Evolutionary conservation across 441 rosid species (phyloP).

Genomic region (Bruguiera hainesii): DNA sequence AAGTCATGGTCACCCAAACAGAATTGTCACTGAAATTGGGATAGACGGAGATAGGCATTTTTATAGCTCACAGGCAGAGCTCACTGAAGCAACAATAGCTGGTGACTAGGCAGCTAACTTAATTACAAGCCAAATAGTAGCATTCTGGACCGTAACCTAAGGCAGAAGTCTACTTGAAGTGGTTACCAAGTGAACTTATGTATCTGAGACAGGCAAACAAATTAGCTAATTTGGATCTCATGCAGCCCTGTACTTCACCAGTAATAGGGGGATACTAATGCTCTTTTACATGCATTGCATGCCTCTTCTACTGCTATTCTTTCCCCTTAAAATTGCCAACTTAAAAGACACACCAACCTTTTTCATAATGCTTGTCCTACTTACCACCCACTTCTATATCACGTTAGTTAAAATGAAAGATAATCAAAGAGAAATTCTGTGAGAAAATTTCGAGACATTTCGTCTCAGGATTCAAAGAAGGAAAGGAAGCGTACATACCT

Average conservation of each 20-base stretch:
- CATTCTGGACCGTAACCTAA: not conserved
- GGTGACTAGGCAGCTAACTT: not conserved
- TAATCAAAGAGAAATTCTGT: not conserved
- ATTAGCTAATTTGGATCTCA: not conserved
- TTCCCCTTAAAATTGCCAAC: not conserved
- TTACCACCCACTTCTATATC: not conserved
- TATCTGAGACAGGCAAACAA: not conserved
- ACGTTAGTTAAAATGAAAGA: not conserved
- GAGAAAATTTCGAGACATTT: not conserved
- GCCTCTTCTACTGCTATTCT: not conserved
- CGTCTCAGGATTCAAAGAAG: not conserved
- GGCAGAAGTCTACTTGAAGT: not conserved
- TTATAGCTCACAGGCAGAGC: not conserved
- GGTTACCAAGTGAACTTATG: not conserved
- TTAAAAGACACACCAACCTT: too few relatives aligned
- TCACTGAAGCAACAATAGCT: constrained; percentile 2
- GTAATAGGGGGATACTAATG: constrained; percentile 1
- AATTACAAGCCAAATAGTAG: not conserved
- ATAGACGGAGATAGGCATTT: not conserved
- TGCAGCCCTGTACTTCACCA: not conserved
- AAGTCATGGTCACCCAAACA: not conserved
- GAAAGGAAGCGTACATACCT: constrained; percentile 45
- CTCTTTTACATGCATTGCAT: not conserved
- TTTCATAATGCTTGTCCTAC: not conserved
- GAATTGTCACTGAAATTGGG: not conserved